Conservation (phyloP, 2,329 filamentous ascomycete species). For the Penicillium sp. region DNA sequence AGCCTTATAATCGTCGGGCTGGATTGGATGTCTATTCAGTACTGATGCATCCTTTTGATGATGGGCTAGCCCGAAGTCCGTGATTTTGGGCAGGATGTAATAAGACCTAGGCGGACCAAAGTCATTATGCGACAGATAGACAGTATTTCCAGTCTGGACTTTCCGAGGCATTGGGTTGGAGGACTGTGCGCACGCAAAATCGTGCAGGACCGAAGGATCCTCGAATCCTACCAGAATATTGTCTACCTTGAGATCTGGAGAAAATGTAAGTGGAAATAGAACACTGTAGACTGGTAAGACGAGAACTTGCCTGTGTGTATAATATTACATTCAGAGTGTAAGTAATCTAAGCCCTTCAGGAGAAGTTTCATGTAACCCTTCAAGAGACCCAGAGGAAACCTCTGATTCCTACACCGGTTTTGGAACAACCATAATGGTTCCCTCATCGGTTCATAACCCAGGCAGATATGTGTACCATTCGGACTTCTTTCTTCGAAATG, state of each 20-base stretch:
- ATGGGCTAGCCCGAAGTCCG: neutral
- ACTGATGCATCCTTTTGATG: neutral
- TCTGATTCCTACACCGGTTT: neutral
- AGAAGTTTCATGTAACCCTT: neutral
- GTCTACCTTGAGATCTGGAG: neutral
- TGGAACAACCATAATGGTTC: neutral
- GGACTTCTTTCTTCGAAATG: neutral
- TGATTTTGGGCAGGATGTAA: neutral
- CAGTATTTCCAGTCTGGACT: neutral
- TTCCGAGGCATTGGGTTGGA: neutral
- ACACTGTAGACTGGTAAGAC: neutral
- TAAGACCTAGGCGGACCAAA: neutral
- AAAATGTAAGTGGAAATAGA: neutral
- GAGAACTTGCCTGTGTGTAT: neutral
- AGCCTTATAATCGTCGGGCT: neutral
- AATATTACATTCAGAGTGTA: neutral
- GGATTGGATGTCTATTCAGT: neutral
- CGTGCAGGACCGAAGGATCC: neutral
- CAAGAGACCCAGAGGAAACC: neutral
- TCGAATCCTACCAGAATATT: neutral
- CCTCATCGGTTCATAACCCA: neutral
- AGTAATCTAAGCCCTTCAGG: neutral
- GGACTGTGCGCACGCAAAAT: neutral
- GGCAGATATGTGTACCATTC: neutral
- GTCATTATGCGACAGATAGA: neutral